A percentile compares a stretch with the other conserved stretches of the same genome.
These are phyloP conservation scores for Didymella sp. DNA, from an alignment of 2,329 filamentous ascomycete genomes.

Conservation along the genomic window DNA sequence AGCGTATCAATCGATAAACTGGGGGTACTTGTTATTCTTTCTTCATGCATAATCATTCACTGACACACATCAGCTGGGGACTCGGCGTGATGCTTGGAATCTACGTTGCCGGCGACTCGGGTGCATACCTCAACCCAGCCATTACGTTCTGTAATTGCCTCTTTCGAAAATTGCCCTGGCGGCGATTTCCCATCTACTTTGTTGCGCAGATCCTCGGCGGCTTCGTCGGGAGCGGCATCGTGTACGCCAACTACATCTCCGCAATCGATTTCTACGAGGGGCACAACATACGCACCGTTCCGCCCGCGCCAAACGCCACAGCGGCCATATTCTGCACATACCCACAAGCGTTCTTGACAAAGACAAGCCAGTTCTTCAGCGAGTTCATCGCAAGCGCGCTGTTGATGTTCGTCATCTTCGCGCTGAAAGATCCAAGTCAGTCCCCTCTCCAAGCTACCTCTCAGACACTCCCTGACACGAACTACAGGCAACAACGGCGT, in stretches of 20 bases:
- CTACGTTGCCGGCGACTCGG: slow-evolving; percentile 70
- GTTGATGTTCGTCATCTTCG: slow-evolving; percentile 75
- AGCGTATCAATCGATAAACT: slow-evolving; percentile 52
- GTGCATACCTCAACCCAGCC: slow-evolving; percentile 70
- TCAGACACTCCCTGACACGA: too few relatives aligned
- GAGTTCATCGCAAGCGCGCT: slow-evolving; percentile 73
- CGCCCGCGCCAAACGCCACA: slow-evolving; percentile 62
- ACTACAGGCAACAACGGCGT: too few relatives aligned
- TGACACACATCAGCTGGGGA: slow-evolving; percentile 39
- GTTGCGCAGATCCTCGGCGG: slow-evolving; percentile 71
- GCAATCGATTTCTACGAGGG: slow-evolving; percentile 72
- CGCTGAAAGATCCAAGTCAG: slow-evolving; percentile 63
- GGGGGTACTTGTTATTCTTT: slow-evolving; percentile 44
- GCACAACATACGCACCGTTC: slow-evolving; percentile 67
- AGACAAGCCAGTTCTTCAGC: slow-evolving; percentile 72
- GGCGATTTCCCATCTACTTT: slow-evolving; percentile 72
- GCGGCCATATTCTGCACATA: slow-evolving; percentile 78
- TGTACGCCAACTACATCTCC: slow-evolving; percentile 56
- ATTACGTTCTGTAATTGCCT: slow-evolving; percentile 74
- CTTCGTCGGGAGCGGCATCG: slow-evolving; percentile 62
- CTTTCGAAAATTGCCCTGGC: slow-evolving; percentile 72
- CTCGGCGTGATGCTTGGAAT: slow-evolving; percentile 58
- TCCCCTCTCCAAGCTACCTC: too few relatives aligned
- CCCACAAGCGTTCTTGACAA: slow-evolving; percentile 70
- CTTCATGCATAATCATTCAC: neutral